Evolutionary conservation across 495 filamentous ascomycete species (phyloP).

Genomic region (Pseudoneurospora amorphoporcata): DNA sequence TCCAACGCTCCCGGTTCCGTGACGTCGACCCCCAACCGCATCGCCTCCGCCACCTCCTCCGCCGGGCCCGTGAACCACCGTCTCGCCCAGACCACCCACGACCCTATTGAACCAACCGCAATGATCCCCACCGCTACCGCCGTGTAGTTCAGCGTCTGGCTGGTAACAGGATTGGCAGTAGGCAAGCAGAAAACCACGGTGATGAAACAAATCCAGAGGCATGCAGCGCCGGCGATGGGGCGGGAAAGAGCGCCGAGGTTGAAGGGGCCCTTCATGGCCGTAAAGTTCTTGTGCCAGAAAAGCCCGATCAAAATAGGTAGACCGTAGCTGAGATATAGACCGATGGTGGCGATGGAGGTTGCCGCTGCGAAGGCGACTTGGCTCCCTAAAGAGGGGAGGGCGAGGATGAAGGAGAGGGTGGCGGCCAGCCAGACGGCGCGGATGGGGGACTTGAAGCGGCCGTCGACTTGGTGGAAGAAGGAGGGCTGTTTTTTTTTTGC

Average conservation of each 20-base stretch:
- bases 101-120: constrained; percentile 25
- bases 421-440: constrained; percentile 51
- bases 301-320: constrained; percentile 51
- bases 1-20: constrained; percentile 41
- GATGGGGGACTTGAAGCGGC: constrained; percentile 42
- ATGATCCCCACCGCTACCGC: constrained; percentile 54
- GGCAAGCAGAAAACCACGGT: constrained; percentile 55
- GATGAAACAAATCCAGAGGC: constrained; percentile 47
- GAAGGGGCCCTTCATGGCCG: constrained; percentile 45
- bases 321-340: constrained; percentile 56
- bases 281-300: constrained; percentile 32
- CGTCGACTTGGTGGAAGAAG: constrained; percentile 49
- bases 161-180: constrained; percentile 46
- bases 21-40: constrained; percentile 35
- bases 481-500: constrained; percentile 12
- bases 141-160: constrained; percentile 52
- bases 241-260: constrained; percentile 45
- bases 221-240: constrained; percentile 41
- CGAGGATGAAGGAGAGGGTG: constrained; percentile 48
- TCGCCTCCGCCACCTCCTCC: constrained; percentile 40
- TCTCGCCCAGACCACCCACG: constrained; percentile 34
- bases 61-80: constrained; percentile 51
- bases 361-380: constrained; percentile 51
- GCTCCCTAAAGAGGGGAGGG: constrained; percentile 50
- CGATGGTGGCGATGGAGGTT: constrained; percentile 59